These are phyloP conservation scores for Teratosphaeria zuluensis DNA, from an alignment of 2,329 filamentous ascomycete species.

Conservation along the genomic window DNA sequence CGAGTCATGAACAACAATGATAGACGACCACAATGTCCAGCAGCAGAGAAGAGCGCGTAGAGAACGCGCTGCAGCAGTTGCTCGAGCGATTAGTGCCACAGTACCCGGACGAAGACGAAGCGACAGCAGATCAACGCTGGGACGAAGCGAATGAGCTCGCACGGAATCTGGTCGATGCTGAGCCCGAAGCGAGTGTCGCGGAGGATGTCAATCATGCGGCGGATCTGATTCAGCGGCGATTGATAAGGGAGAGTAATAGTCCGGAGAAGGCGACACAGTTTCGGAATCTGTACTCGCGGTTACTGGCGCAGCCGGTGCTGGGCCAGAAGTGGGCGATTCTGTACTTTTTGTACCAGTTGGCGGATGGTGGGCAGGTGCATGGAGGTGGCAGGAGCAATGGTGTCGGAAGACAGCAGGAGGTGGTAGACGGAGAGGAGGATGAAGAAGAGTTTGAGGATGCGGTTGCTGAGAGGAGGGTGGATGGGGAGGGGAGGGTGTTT, in stretches of 20 bases:
- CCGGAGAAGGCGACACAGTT: constrained; percentile 71
- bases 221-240: constrained; percentile 80
- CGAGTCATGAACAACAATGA: neutral
- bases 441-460: constrained; percentile 2
- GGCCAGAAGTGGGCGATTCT: constrained; percentile 96
- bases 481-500: constrained; percentile 19
- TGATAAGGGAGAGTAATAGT: constrained; percentile 67
- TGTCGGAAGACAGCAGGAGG: neutral
- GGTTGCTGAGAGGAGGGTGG: neutral
- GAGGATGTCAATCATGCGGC: constrained; percentile 83
- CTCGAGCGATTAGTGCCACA: constrained; percentile 62
- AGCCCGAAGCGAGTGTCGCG: constrained; percentile 44
- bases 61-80: constrained; percentile 68
- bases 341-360: constrained; percentile 77
- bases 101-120: constrained; percentile 56
- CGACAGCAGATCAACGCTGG: constrained; percentile 58
- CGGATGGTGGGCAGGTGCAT: constrained; percentile 39
- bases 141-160: constrained; percentile 50
- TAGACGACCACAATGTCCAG: constrained; percentile 11
- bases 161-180: constrained; percentile 34
- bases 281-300: constrained; percentile 79
- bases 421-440: constrained; percentile 3
- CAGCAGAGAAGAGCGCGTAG: constrained; percentile 50
- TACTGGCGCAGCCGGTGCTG: constrained; percentile 83
- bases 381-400: constrained; percentile 1